Percentiles rank a stretch among this genome's conserved stretches.
These are phyloP conservation scores for Aspergillus novoparasiticus DNA, from an alignment of 2,329 filamentous ascomycete genomes.

Conservation along the genomic window DNA sequence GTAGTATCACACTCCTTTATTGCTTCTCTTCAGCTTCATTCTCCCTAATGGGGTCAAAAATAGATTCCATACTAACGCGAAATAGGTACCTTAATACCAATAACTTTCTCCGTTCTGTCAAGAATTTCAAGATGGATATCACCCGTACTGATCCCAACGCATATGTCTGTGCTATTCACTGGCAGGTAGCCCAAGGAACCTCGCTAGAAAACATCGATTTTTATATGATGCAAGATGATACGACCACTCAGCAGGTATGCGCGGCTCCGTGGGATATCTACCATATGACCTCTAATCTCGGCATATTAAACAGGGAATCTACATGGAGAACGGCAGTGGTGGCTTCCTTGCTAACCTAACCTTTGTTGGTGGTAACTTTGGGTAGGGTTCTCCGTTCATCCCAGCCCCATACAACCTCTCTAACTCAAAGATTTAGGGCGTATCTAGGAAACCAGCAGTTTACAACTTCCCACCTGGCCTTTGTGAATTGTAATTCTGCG, in stretches of 20 bases:
- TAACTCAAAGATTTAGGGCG: no score
- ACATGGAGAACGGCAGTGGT: conserved; percentile 49
- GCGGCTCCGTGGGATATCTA: no score
- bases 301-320: conserved; percentile 12
- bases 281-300: no score
- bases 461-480: no score
- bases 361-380: conserved; percentile 63
- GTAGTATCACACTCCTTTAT: no score
- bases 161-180: conserved; percentile 60
- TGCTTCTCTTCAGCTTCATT: no score
- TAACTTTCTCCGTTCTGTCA: conserved; percentile 25
- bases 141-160: conserved; percentile 8
- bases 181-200: conserved; percentile 74
- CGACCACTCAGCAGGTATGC: conserved; percentile 33
- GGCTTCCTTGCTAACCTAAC: conserved; percentile 61
- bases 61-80: no score
- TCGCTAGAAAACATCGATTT: conserved; percentile 73
- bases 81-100: conserved; percentile 12
- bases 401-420: no score
- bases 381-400: conserved; percentile 2
- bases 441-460: no score
- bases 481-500: no score
- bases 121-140: conserved; percentile 30
- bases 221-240: conserved; percentile 56
- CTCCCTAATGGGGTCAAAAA: no score